Evolutionary conservation across 257 asterid genomes (phyloP).

Genomic region (Solanum clarkiae): DNA sequence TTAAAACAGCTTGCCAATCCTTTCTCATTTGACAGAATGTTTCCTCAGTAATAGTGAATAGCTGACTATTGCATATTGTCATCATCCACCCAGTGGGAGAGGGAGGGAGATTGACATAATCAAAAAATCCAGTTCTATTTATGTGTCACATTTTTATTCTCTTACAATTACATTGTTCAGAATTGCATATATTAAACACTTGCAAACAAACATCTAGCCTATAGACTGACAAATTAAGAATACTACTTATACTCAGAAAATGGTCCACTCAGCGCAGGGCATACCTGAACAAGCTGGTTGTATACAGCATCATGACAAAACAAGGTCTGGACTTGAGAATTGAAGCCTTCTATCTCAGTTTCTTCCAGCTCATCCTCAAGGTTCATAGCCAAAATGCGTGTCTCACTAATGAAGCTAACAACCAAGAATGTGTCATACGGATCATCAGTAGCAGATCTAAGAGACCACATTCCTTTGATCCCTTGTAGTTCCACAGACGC

Average conservation of each 20-base stretch:
- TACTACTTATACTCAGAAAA: background rate
- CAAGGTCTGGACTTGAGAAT: slow-evolving; percentile 67
- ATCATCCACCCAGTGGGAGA: background rate
- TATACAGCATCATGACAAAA: slow-evolving; percentile 81
- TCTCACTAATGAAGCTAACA: slow-evolving; percentile 87
- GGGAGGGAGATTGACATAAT: background rate
- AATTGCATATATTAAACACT: background rate
- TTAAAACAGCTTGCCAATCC: background rate
- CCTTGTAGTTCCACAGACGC: slow-evolving; percentile 98
- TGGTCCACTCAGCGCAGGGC: background rate
- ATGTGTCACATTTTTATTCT: background rate
- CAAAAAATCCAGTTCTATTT: background rate
- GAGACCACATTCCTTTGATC: slow-evolving; percentile 95
- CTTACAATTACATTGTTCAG: background rate
- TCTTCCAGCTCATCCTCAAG: slow-evolving; percentile 90
- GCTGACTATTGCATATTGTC: background rate
- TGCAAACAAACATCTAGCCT: background rate
- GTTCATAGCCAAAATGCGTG: slow-evolving; percentile 93
- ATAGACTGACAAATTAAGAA: background rate
- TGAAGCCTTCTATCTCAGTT: slow-evolving; percentile 88
- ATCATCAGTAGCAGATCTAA: slow-evolving; percentile 81
- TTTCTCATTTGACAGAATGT: background rate
- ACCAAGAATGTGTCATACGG: slow-evolving; percentile 79
- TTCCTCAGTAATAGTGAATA: background rate
- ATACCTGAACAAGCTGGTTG: slow-evolving; percentile 88